Evolutionary conservation across 192 early-diverging fungal genomes (phyloP), one percentile per base, ranked within the genome.

Genomic region (Coemansia sp.): DNA sequence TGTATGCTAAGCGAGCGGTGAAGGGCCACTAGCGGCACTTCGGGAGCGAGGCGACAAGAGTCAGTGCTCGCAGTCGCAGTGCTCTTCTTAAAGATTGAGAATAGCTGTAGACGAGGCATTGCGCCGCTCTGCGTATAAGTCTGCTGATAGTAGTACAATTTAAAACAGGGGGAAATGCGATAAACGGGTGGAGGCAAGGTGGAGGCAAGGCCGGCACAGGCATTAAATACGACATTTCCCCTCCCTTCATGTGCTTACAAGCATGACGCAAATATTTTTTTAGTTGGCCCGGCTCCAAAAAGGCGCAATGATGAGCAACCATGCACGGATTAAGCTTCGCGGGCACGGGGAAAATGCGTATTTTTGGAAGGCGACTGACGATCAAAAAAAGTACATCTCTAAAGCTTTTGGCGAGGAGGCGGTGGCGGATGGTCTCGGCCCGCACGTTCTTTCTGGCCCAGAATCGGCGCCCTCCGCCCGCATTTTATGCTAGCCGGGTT

Each of bases 61-160:
- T 51, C 47, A n/a, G n/a, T n/a, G 37, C 25, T 61, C 0, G 7
- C 47, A 17, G 42, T 24, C 43, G 54, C 27, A 11, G 45, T 9
- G 24, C 41, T 45, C 36, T 62, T 70, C 35, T 62, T 70, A 62
- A 76, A 56, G 24, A 49, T 68, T 7, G 49, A 60, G 14, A 69
- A 60, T 1, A 75, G 39, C 19, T 68, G 62, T 4, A 68, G 49
- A n/a, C 62, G 66, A 62, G 42, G 36, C 73, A 74, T 74, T 37
- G 37, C n/a, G n/a, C n/a, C n/a, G n/a, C n/a, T n/a, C n/a, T n/a
- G n/a, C n/a, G 32, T 7, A 35, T 7, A 35, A 35, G 10, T 0
- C 0, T 22, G 3, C 12, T 6, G 36, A 35, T 53, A 24, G 25
- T 27, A 15, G 10, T 12, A 31, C 5, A 31, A 53, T n/a, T 4